These are phyloP conservation scores for Eimeria praecox DNA, from an alignment of 169 alveolate species.

Conservation along the genomic window DNA sequence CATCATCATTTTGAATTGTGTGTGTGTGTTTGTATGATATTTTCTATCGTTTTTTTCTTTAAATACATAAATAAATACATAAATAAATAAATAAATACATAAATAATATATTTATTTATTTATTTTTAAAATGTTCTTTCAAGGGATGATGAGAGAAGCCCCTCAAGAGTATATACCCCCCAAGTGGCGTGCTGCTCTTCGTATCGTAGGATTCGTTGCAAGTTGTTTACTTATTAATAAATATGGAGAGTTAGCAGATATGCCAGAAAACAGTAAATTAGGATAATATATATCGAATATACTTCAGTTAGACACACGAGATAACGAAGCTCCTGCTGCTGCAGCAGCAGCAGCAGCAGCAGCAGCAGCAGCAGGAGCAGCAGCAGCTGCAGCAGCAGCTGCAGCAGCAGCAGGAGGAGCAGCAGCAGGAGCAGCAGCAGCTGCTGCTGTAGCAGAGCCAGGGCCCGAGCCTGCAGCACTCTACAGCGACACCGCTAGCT, in stretches of 20 bases:
- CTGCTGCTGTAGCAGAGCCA: too few relatives aligned
- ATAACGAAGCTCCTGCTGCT: too few relatives aligned
- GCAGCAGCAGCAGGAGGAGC: too few relatives aligned
- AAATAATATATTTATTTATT: constrained; percentile 24
- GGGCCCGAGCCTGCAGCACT: background rate
- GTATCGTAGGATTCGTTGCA: constrained; percentile 79
- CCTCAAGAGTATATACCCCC: constrained; percentile 79
- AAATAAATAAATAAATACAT: too few relatives aligned
- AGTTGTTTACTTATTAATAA: constrained; percentile 70
- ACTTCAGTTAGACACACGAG: background rate
- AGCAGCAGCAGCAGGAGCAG: too few relatives aligned
- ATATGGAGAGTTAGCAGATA: constrained; percentile 78
- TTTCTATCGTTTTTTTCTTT: too few relatives aligned
- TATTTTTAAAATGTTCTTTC: constrained; percentile 57
- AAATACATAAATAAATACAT: too few relatives aligned
- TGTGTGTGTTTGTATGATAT: too few relatives aligned
- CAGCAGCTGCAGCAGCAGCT: too few relatives aligned
- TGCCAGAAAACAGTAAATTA: constrained; percentile 81
- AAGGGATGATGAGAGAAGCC: constrained; percentile 77
- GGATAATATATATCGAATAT: background rate
- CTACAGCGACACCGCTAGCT: background rate
- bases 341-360: too few relatives aligned
- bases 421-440: too few relatives aligned
- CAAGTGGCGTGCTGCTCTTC: constrained; percentile 74
- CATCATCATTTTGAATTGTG: too few relatives aligned